Base-by-base conservation (phyloP, 2,329 filamentous ascomycete genomes). In the Diaporthe citriasiana region DNA sequence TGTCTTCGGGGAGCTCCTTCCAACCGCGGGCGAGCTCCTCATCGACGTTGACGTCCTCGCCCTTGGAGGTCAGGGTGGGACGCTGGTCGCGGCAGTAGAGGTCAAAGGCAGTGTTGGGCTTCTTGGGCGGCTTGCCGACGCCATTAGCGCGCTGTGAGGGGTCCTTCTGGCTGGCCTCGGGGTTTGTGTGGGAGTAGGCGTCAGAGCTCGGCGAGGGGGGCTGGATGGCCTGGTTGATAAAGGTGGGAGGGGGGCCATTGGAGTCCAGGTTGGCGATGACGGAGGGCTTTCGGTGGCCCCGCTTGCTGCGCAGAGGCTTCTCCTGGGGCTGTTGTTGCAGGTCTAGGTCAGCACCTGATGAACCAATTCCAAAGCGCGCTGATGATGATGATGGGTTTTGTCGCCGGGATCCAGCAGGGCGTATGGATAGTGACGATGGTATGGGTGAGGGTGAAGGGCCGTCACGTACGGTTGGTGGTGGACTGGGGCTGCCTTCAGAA, bases 401-500 rank as follows among this genome's bases (percentile, higher is more conserved):
- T 70, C 65, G 76, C 70, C 71, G 77, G 70, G 71, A 69, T 40
- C 70, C 70, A 71, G 56, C 47, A 71, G 70, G 70, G 70, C 70
- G 70, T 63, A 60, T 71, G 70, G 70, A 51, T 51, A 71, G 59
- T 19, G 70, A 71, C 70, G 72, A 69, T 77, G 73, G 71, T 73
- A 76, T 73, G 74, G 69, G 71, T 45, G 71, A 72, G 68, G 74
- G 70, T 70, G 73, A 73, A 72, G 73, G 69, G 69, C 70, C 69
- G 70, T 71, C 71, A 84, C 90, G 77, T 90, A 94, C 92, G 79
- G 93, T 95, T 56, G 93, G 93, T 33, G 93, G 93, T n/a, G 93
- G 93, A 79, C 92, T 94, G 9, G 92, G 93, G 81, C 92, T 94
- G 79, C 93, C 92, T 78, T 95, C 93, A 13, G 93, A 94, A 81